Conservation (phyloP, 140 eudicot genomes). For the Bidens hawaiensis region DNA sequence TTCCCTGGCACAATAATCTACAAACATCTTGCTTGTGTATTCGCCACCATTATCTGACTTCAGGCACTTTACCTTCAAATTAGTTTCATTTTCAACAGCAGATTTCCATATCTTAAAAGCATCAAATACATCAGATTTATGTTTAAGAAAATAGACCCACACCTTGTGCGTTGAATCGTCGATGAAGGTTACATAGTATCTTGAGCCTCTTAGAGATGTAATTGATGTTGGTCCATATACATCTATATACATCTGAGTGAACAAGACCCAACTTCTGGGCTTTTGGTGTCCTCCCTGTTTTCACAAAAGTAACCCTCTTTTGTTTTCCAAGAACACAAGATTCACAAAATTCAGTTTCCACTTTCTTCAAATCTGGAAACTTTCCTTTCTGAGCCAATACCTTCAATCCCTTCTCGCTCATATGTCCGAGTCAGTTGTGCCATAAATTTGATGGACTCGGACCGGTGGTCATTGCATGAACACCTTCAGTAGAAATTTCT, state of each 20-base stretch:
- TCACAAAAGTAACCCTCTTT: not conserved
- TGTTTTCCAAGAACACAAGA: not conserved
- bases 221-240: too few relatives aligned
- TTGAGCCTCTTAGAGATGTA: too few relatives aligned
- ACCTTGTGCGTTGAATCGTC: too few relatives aligned
- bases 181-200: too few relatives aligned
- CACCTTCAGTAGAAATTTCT: too few relatives aligned
- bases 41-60: not conserved
- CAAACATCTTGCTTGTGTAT: not conserved
- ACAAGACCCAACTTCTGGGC: not conserved
- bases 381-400: not conserved
- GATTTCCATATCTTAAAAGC: not conserved
- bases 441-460: not conserved
- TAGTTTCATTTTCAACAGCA: not conserved
- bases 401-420: not conserved
- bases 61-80: not conserved
- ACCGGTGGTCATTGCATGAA: too few relatives aligned
- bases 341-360: not conserved
- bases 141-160: not conserved
- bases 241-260: too few relatives aligned
- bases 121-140: too few relatives aligned
- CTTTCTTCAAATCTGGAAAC: not conserved
- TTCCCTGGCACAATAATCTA: not conserved
- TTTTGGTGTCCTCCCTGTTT: not conserved
- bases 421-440: not conserved